These are phyloP conservation scores for Amanita thiersii DNA, from an alignment of 768 basidiomycete genomes.

Conservation along the genomic window DNA sequence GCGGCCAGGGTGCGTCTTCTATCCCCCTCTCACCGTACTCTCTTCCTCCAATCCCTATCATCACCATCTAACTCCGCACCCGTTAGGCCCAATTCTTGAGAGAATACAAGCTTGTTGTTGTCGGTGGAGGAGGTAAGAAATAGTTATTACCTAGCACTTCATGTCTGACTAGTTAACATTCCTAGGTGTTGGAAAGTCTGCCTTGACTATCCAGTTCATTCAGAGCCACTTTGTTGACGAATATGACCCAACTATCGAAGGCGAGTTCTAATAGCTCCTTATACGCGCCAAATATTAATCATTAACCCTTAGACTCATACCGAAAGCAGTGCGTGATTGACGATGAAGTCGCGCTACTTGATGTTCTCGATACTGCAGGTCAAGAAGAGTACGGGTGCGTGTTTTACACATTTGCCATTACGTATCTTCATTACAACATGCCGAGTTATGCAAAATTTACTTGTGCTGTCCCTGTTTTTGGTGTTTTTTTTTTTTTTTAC, in stretches of 20 bases:
- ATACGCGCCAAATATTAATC: constrained; percentile 5
- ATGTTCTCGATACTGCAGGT: constrained; percentile 95
- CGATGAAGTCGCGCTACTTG: constrained; percentile 95
- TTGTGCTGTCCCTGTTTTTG: neutral
- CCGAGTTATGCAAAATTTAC: neutral
- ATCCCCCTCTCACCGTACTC: neutral
- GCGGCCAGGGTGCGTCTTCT: constrained; percentile 26
- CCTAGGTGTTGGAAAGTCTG: constrained; percentile 64
- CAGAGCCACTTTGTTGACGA: constrained; percentile 92
- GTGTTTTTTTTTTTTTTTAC: neutral
- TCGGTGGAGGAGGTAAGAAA: constrained; percentile 86
- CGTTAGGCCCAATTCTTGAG: constrained; percentile 79
- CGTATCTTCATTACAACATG: neutral
- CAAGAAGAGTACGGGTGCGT: constrained; percentile 97
- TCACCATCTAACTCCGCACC: constrained; percentile 11
- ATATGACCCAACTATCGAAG: constrained; percentile 94
- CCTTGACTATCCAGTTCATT: constrained; percentile 96
- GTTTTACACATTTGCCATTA: constrained; percentile 1
- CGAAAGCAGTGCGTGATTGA: constrained; percentile 96
- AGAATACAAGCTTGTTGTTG: constrained; percentile 98
- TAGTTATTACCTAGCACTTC: neutral
- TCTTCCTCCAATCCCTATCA: neutral
- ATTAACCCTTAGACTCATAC: constrained; percentile 69
- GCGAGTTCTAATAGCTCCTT: constrained; percentile 25
- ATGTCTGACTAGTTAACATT: constrained; percentile 2